Evolutionary conservation across 371 early-diverging fungal genomes (phyloP).

Genomic region (Cladochytrium tenue): DNA sequence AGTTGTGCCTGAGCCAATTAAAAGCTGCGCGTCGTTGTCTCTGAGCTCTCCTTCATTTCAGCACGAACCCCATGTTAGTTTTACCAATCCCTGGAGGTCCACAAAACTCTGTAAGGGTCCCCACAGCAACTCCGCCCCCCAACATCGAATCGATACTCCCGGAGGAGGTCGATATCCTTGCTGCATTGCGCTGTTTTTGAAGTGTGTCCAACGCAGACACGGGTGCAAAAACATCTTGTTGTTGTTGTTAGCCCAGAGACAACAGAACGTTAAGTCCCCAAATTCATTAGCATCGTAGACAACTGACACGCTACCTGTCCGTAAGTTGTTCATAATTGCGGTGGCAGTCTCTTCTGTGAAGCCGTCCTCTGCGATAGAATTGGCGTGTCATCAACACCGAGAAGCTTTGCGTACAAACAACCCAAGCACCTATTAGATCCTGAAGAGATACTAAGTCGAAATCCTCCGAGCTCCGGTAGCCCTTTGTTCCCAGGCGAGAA

Average conservation of each 20-base stretch:
- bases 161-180: conserved; percentile 45
- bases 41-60: no score
- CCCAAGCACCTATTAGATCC: background rate
- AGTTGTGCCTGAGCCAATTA: conserved; percentile 67
- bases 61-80: conserved; percentile 64
- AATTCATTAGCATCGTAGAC: no score
- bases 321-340: background rate
- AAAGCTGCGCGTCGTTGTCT: conserved; percentile 14
- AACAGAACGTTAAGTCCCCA: no score
- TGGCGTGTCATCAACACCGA: background rate
- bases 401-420: background rate
- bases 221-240: conserved; percentile 17
- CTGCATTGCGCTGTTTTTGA: conserved; percentile 19
- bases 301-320: no score
- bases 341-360: background rate
- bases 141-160: conserved; percentile 49
- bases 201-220: conserved; percentile 35
- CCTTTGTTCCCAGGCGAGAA: background rate
- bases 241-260: no score
- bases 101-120: conserved; percentile 63
- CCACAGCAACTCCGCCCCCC: conserved; percentile 53
- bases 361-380: background rate
- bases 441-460: background rate
- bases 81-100: conserved; percentile 71
- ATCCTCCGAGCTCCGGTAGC: background rate